These are phyloP conservation scores for Poronia punctata DNA, from an alignment of 495 filamentous ascomycete species.

Conservation along the genomic window DNA sequence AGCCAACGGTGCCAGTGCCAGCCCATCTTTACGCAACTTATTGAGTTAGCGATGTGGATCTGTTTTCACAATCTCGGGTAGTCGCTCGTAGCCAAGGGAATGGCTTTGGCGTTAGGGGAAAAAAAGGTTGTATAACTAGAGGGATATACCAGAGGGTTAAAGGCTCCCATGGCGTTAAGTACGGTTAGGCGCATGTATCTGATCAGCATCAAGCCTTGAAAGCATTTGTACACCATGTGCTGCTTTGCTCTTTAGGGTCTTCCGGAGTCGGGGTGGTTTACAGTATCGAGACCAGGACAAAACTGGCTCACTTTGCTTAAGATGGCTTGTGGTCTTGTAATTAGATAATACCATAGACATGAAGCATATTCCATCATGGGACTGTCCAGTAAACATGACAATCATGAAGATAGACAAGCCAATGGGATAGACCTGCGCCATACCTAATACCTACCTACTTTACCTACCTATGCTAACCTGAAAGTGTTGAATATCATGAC, in stretches of 20 bases:
- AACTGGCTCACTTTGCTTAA: background rate
- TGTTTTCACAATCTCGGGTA: conserved; percentile 13
- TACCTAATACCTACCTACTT: too few species aligned
- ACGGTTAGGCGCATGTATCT: background rate
- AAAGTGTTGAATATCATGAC: too few species aligned
- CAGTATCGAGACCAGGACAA: background rate
- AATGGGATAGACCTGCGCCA: too few species aligned
- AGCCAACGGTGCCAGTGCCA: conserved; percentile 61
- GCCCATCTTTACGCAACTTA: conserved; percentile 68
- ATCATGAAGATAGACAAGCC: too few species aligned
- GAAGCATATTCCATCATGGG: background rate
- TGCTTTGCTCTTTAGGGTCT: background rate
- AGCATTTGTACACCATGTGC: conserved; percentile 11
- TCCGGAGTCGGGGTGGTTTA: conserved; percentile 4
- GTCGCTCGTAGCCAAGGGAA: conserved; percentile 11
- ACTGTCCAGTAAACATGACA: too few species aligned
- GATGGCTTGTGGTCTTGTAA: conserved; percentile 7
- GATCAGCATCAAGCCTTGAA: conserved; percentile 5
- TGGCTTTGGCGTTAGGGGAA: conserved; percentile 11
- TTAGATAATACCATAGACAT: conserved; percentile 4
- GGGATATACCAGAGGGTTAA: conserved; percentile 23
- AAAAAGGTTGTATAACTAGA: conserved; percentile 26
- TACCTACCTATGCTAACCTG: too few species aligned
- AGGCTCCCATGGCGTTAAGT: conserved; percentile 7
- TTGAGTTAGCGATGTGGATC: conserved; percentile 29